These are phyloP conservation scores for Aspergillus kassunensis DNA, from an alignment of 495 filamentous ascomycete genomes.

Conservation along the genomic window DNA sequence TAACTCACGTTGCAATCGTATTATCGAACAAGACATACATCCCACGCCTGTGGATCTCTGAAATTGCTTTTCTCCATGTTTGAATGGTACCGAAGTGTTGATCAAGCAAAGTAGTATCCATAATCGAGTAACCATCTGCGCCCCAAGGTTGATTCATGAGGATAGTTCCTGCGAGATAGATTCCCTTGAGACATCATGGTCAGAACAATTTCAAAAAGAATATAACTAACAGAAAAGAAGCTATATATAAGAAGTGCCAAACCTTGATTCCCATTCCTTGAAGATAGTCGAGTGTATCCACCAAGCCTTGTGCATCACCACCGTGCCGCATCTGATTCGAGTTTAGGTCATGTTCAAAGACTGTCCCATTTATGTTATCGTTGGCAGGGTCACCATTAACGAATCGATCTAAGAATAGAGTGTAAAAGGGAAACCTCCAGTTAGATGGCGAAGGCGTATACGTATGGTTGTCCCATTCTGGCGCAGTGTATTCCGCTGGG, in stretches of 20 bases:
- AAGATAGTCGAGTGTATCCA: conserved; percentile 67
- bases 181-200: conserved; percentile 36
- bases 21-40: conserved; percentile 75
- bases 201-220: neutral
- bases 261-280: conserved; percentile 74
- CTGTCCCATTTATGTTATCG: conserved; percentile 65
- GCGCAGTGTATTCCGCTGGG: conserved; percentile 59
- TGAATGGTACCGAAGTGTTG: conserved; percentile 63
- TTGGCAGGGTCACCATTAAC: conserved; percentile 71
- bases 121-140: conserved; percentile 61
- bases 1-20: conserved; percentile 62
- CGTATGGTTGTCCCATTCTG: conserved; percentile 50
- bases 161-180: conserved; percentile 66
- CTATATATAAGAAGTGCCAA: conserved; percentile 2
- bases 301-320: conserved; percentile 61
- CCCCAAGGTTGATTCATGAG: conserved; percentile 73
- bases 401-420: conserved; percentile 64
- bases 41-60: conserved; percentile 58
- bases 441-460: conserved; percentile 58
- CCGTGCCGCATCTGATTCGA: conserved; percentile 73
- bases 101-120: conserved; percentile 69
- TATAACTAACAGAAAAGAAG: neutral
- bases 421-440: conserved; percentile 73
- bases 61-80: conserved; percentile 59
- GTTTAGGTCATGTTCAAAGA: conserved; percentile 65